Evolutionary conservation across 352 stramenopile genomes (phyloP).

Genomic region (Aphanomyces cochlioides): DNA sequence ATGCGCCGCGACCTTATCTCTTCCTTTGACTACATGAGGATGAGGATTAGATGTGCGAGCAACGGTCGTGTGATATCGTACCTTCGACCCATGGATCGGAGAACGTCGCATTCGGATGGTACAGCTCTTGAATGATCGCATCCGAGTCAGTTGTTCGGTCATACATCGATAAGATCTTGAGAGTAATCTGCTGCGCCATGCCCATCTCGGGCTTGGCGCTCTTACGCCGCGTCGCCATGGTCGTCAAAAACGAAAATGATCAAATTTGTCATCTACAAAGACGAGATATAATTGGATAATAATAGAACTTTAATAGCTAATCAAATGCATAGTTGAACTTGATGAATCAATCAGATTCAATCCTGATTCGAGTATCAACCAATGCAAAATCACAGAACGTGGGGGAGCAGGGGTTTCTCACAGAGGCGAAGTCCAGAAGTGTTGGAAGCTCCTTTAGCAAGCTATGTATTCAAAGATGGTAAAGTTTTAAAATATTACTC

Average conservation of each 20-base stretch:
- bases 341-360: too few relatives aligned
- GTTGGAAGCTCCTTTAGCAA: too few relatives aligned
- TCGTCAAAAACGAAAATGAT: constrained; percentile 1
- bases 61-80: constrained; percentile 12
- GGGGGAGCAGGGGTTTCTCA: too few relatives aligned
- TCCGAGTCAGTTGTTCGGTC: constrained; percentile 56
- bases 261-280: neutral
- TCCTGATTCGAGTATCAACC: too few relatives aligned
- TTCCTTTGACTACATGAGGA: constrained; percentile 43
- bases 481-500: too few relatives aligned
- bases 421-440: too few relatives aligned
- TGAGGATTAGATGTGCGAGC: neutral
- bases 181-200: constrained; percentile 23
- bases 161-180: constrained; percentile 71
- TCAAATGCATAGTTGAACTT: too few relatives aligned
- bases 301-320: too few relatives aligned
- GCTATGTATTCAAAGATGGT: too few relatives aligned
- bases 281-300: neutral
- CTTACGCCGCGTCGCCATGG: constrained; percentile 14
- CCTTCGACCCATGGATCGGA: constrained; percentile 63
- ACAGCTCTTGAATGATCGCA: constrained; percentile 74
- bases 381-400: too few relatives aligned
- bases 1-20: constrained; percentile 82
- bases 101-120: constrained; percentile 71
- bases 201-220: constrained; percentile 26